Evolutionary conservation across 495 filamentous ascomycete species (phyloP), one percentile per base, ranked within the genome.

Genomic region (Aspergillus haitiensis): DNA sequence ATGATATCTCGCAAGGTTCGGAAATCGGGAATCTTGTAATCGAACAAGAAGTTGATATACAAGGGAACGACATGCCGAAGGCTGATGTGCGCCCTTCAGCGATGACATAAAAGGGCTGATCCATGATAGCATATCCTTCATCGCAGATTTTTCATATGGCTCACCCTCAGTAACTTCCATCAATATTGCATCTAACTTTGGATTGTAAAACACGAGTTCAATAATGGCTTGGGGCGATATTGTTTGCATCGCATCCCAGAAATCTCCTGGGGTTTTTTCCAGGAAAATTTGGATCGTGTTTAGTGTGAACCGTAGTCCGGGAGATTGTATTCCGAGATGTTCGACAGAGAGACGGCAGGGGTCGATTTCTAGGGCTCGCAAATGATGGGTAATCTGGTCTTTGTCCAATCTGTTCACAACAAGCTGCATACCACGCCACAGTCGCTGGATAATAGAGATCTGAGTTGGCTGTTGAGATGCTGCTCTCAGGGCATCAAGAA

Each of bases 191-290:
- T 83, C 79, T 60, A 91, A 87, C 36, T 85, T 84, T 15, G 85
- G 82, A 62, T 86, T 91, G 52, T 82, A 82, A 67, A 93, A 88
- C 48, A 94, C 83, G 52, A 88, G 83, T 61, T 95, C 90, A 49
- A 89, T 83, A 42, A 96, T 78, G 32, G 84, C 79, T 34, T 85
- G 83, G 7, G 90, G 87, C 2, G 88, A 88, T 47, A 92, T 88
- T 13, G 87, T 80, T 34, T 88, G 88, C 77, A 91, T 88, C 1
- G 91, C 89, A 61, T 88, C 86, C 92, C 92, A 96, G 64, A 96
- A 95, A 56, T 88, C 87, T 45, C 80, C 81, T 0, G 89, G 82
- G 0, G 90, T 87, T 58, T 88, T 88, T 56, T 86, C 82, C 45
- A 97, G 73, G 12, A 96, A 78, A 9, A 70, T 77, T 33, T 81